phyloP scores from a whole-genome alignment of 2,329 filamentous ascomycete species.

The Pezicula radicicola region DNA sequence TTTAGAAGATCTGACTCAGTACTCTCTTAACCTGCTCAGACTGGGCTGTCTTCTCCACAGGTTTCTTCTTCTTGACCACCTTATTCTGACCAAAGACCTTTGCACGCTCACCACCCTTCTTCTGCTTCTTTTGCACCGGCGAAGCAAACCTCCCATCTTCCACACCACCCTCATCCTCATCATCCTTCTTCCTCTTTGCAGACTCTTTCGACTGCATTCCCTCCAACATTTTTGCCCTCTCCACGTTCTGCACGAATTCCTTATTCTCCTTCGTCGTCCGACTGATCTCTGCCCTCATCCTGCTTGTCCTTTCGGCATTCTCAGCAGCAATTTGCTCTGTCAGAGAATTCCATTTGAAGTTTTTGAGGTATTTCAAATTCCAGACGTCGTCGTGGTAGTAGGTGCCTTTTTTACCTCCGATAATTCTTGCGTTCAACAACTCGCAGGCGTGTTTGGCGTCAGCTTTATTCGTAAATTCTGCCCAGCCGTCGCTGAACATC shows the following conservation, averaged over 20 bases:
- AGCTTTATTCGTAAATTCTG: conserved; percentile 74
- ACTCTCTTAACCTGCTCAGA: conserved; percentile 57
- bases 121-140: conserved; percentile 13
- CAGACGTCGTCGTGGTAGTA: conserved; percentile 87
- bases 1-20: conserved; percentile 62
- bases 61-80: conserved; percentile 47
- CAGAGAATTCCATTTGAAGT: conserved; percentile 76
- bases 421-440: conserved; percentile 71
- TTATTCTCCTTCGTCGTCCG: conserved; percentile 77
- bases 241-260: conserved; percentile 75
- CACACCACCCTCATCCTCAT: conserved; percentile 25
- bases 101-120: conserved; percentile 32
- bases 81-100: conserved; percentile 66
- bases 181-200: conserved; percentile 38
- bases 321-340: conserved; percentile 79
- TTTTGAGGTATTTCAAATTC: conserved; percentile 77
- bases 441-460: conserved; percentile 76
- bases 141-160: conserved; percentile 19
- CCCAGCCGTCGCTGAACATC: conserved; percentile 81
- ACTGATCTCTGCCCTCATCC: conserved; percentile 75
- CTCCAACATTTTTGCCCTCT: conserved; percentile 75
- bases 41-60: conserved; percentile 35
- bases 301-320: conserved; percentile 73
- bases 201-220: conserved; percentile 64
- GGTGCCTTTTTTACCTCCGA: conserved; percentile 79